Conservation (phyloP, 805 yeast species). For the Maudiozyma serrabonitensis region DNA sequence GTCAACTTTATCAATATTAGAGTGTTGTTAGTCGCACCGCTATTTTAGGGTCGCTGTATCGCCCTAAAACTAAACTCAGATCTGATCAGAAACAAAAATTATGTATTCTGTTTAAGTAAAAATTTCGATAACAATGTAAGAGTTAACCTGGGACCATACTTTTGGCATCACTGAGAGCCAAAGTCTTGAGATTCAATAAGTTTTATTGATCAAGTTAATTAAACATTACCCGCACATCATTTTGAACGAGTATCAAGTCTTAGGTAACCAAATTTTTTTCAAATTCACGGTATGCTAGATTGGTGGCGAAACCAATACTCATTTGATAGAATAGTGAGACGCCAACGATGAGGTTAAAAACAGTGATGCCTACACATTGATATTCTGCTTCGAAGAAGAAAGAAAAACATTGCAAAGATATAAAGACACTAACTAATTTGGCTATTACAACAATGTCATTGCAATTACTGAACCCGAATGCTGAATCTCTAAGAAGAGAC, state of each 20-base stretch:
- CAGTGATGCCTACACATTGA: not conserved
- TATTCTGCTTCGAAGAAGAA: no score
- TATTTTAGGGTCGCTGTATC: no score
- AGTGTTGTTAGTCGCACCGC: no score
- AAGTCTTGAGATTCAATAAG: no score
- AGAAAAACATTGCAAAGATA: no score
- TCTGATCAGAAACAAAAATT: no score
- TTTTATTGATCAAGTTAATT: no score
- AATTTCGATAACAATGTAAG: no score
- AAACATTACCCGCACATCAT: not conserved
- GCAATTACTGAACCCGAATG: constrained; percentile 91
- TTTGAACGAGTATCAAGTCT: not conserved
- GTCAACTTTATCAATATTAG: no score
- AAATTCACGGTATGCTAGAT: not conserved
- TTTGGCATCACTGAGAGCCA: no score
- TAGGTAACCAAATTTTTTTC: not conserved
- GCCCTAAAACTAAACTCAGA: no score
- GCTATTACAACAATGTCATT: constrained; percentile 37
- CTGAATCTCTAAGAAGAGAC: constrained; percentile 89
- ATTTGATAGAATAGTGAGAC: not conserved
- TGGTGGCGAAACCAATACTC: not conserved
- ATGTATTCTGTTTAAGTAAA: no score
- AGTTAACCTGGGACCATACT: not conserved
- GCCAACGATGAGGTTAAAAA: not conserved
- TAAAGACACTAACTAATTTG: not conserved